phyloP scores from a whole-genome alignment of 2,329 filamentous ascomycete genomes.

The Neopestalotiopsis clavispora region DNA sequence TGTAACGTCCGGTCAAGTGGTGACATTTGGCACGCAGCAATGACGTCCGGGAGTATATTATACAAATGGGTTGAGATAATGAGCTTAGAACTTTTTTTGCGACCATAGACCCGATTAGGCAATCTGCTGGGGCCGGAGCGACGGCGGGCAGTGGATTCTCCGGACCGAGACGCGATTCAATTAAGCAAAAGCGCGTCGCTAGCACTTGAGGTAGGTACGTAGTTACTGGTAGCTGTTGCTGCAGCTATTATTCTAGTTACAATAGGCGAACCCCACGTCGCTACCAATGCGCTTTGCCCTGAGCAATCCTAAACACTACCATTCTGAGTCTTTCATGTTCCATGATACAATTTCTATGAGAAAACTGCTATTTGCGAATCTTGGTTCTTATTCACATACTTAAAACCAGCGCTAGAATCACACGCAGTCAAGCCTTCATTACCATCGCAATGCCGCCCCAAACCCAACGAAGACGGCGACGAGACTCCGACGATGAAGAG shows the following conservation, averaged over 20 bases:
- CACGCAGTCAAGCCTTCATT: not conserved
- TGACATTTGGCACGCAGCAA: conserved; percentile 5
- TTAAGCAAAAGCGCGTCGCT: conserved; percentile 13
- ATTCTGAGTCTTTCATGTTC: not conserved
- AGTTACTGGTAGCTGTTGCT: not conserved
- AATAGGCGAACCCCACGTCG: not conserved
- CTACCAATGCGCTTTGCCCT: not conserved
- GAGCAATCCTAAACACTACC: not conserved
- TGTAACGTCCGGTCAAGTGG: not conserved
- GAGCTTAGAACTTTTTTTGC: conserved; percentile 16
- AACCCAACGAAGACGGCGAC: conserved; percentile 35
- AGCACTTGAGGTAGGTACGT: not conserved
- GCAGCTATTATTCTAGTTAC: not conserved
- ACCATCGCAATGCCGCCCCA: conserved; percentile 32
- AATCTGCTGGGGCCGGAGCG: conserved; percentile 5
- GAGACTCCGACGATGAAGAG: conserved; percentile 42
- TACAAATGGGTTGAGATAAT: not conserved
- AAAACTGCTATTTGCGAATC: no score
- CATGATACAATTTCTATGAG: no score
- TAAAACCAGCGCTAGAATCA: not conserved
- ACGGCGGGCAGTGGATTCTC: conserved; percentile 6
- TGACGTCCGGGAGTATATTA: not conserved
- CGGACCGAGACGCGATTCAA: conserved; percentile 16
- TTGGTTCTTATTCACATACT: not conserved
- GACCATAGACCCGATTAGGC: conserved; percentile 16